Conservation (phyloP, 768 basidiomycete species). For the Rhizopogon vesiculosus region DNA sequence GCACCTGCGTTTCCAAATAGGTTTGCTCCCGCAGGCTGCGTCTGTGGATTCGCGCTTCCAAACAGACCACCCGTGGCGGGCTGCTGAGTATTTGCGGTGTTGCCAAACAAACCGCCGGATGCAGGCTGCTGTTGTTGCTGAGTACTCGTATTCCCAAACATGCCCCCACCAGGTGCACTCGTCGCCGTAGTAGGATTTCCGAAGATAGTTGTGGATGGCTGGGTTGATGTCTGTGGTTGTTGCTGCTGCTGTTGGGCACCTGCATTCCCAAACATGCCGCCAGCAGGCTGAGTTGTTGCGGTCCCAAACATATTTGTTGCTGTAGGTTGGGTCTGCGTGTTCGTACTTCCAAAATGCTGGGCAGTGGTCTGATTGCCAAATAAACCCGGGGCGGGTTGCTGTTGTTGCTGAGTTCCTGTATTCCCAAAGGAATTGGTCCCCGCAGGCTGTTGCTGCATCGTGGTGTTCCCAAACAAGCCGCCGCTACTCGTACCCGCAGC, state of each 20-base stretch:
- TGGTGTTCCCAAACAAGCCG: conserved; percentile 5
- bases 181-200: conserved; percentile 1
- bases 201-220: conserved; percentile 9
- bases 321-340: background rate
- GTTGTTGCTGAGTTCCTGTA: conserved; percentile 8
- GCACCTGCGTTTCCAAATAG: conserved; percentile 12
- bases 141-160: background rate
- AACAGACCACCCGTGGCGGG: conserved; percentile 15
- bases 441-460: conserved; percentile 7
- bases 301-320: conserved; percentile 18
- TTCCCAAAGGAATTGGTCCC: conserved; percentile 13
- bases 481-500: conserved; percentile 1
- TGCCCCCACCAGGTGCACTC: too few species aligned
- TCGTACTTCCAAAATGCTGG: conserved; percentile 15
- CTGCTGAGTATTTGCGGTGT: conserved; percentile 8
- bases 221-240: background rate
- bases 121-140: background rate
- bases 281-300: conserved; percentile 9
- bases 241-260: conserved; percentile 10
- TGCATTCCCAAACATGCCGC: conserved; percentile 15
- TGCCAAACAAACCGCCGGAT: conserved; percentile 16
- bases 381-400: conserved; percentile 20
- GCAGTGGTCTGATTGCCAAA: conserved; percentile 16
- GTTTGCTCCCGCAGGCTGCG: conserved; percentile 5
- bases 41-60: conserved; percentile 9